Base-by-base conservation (phyloP, 805 yeast genomes). In the Cyberlindnera euphorbiiphila region DNA sequence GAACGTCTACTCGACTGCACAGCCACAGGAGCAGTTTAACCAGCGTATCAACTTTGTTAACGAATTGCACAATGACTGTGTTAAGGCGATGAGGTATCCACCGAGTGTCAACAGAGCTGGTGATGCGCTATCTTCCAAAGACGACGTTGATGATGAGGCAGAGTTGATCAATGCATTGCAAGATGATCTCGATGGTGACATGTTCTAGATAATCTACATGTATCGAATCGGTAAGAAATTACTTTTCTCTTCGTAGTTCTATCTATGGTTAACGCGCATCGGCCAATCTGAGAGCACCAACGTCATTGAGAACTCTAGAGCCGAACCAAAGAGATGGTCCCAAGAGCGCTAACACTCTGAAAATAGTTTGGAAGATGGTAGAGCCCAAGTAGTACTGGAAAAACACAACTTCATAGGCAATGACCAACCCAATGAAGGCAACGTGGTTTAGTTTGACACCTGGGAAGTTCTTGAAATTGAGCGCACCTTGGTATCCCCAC, bases 51-150 rank as follows among this genome's bases (percentile, higher is more conserved):
- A 78, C 52, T 94, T 93, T 63, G 91, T 96, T 57, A 83, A 87
- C 65, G 74, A 82, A 32, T 72, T 91, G 49, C 95, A 91, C 65
- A 87, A 88, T 51, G 97, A 91, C 54, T 78, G 86, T 60, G 94
- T 91, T 42, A 85, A 86, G 65, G 87, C 95, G 8, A 87, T 93
- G 97, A 77, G 97, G 54, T 93, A 86, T 63, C 95, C 96, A 7
- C 59, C 59, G 33, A 55, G 57, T 41, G 46, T 44, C 15, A 55
- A 51, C 41, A 51, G 51, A 39, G 36, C 31, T 8, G 47, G 43
- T 4, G 45, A 42, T 31, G 42, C 45, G 3, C 31, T 44, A 12
- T 32, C 45, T 3, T 46, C 48, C 3, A 53, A 47, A 20, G 50
- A 40, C 16, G 47, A 46, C 8, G 22, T 39, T 9, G 50, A 46